Evolutionary conservation across 208 protist species (phyloP).

Genomic region (Kentomonas sorsogonicus): DNA sequence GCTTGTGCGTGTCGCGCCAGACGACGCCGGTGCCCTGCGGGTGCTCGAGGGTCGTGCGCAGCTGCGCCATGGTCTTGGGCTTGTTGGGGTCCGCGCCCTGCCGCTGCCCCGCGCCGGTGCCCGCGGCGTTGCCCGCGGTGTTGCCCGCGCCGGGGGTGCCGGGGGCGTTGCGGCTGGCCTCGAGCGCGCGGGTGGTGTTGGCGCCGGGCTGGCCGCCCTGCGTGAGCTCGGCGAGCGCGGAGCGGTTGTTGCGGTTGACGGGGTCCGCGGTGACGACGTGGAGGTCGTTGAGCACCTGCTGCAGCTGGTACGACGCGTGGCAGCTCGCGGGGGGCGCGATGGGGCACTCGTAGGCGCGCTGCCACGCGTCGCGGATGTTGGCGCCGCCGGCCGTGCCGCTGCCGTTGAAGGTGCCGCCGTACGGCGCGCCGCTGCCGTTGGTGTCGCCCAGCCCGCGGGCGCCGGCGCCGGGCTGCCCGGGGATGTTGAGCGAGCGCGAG

Average conservation of each 20-base stretch:
- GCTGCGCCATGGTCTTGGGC: conserved; percentile 37
- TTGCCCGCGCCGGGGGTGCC: no score
- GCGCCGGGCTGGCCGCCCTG: no score
- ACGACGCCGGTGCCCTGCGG: conserved; percentile 76
- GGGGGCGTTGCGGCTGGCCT: no score
- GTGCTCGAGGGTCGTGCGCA: conserved; percentile 35
- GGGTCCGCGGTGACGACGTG: conserved; percentile 61
- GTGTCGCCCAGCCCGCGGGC: conserved; percentile 7
- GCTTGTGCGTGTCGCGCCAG: no score
- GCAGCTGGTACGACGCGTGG: conserved; percentile 65
- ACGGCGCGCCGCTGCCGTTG: conserved; percentile 3
- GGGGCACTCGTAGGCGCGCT: conserved; percentile 56
- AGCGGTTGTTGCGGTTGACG: conserved; percentile 46
- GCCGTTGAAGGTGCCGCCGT: conserved; percentile 4
- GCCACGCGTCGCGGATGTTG: conserved; percentile 60
- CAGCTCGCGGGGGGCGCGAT: conserved; percentile 65
- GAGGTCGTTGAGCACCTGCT: conserved; percentile 66
- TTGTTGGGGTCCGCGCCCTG: conserved; percentile 23
- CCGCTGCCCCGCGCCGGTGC: no score
- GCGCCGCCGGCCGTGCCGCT: conserved; percentile 10
- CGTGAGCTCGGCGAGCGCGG: conserved; percentile 23
- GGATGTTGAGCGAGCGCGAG: background rate
- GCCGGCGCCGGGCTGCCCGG: no score
- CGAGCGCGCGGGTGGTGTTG: no score
- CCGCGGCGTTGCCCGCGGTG: no score